Percentiles rank a stretch among this genome's conserved stretches.
These are phyloP conservation scores for Bidens hawaiensis DNA, from an alignment of 140 eudicot genomes.

Conservation along the genomic window DNA sequence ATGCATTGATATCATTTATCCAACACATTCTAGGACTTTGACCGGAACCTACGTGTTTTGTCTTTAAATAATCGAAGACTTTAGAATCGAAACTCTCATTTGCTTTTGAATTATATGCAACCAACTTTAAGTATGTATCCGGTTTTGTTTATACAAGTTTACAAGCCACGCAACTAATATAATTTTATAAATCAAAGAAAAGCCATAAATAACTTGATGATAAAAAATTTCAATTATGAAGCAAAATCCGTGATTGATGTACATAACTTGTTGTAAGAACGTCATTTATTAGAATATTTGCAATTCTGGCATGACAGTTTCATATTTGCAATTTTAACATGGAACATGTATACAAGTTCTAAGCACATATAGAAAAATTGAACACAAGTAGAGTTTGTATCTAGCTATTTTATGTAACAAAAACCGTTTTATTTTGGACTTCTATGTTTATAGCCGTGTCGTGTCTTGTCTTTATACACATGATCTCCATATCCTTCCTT, in stretches of 20 bases:
- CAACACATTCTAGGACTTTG: constrained; percentile 13
- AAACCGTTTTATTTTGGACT: constrained; percentile 8
- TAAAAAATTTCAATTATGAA: not conserved
- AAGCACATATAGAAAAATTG: constrained; percentile 31
- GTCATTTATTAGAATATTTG: constrained; percentile 52
- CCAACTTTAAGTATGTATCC: too few relatives aligned
- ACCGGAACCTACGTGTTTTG: not conserved
- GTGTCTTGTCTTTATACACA: constrained; percentile 39
- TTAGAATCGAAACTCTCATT: too few relatives aligned
- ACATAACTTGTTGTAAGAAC: constrained; percentile 12
- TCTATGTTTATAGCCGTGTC: constrained; percentile 15
- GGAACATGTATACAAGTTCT: constrained; percentile 7
- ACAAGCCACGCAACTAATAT: too few relatives aligned
- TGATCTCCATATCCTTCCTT: too few relatives aligned
- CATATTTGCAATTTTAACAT: constrained; percentile 29
- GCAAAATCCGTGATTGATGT: constrained; percentile 3
- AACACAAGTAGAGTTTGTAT: constrained; percentile 22
- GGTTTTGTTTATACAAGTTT: too few relatives aligned
- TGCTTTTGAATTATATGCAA: too few relatives aligned
- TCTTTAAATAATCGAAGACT: too few relatives aligned
- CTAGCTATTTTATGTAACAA: constrained; percentile 13
- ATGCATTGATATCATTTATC: not conserved
- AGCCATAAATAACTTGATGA: too few relatives aligned
- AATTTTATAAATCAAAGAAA: too few relatives aligned
- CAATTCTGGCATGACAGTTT: constrained; percentile 33